These are phyloP conservation scores for Neurospora sp. DNA, from an alignment of 495 filamentous ascomycete species.

Conservation along the genomic window DNA sequence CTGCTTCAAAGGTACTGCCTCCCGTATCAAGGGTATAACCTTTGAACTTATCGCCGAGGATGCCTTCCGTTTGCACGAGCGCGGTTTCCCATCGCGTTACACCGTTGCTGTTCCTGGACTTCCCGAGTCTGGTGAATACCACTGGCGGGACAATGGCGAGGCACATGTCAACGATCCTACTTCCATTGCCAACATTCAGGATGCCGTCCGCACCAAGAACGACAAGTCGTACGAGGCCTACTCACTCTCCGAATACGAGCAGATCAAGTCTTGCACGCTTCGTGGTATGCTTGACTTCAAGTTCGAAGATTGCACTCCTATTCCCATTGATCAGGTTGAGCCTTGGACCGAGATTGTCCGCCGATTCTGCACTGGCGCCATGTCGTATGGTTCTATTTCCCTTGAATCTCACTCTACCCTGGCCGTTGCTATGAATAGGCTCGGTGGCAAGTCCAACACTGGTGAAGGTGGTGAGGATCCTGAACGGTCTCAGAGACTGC, in stretches of 20 bases:
- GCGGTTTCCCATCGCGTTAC: conserved; percentile 75
- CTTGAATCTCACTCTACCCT: conserved; percentile 99
- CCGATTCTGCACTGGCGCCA: conserved; percentile 96
- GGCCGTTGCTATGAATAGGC: conserved; percentile 94
- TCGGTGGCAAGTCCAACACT: conserved; percentile 98
- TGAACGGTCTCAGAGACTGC: conserved; percentile 74
- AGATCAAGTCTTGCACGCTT: conserved; percentile 96
- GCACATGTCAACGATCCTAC: conserved; percentile 95
- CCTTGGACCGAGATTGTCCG: conserved; percentile 99
- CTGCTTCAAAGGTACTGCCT: conserved; percentile 93
- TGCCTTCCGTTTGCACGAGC: conserved; percentile 94
- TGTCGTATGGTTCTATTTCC: conserved; percentile 99
- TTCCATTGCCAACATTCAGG: conserved; percentile 95
- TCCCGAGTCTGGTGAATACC: conserved; percentile 93
- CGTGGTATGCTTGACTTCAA: conserved; percentile 96
- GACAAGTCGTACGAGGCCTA: conserved; percentile 99
- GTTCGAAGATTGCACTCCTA: conserved; percentile 76
- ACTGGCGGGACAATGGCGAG: conserved; percentile 98
- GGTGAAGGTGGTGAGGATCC: conserved; percentile 97
- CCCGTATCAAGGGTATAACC: conserved; percentile 90
- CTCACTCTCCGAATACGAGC: conserved; percentile 86
- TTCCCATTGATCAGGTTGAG: conserved; percentile 97
- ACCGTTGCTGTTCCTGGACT: conserved; percentile 76
- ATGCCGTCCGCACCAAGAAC: conserved; percentile 96
- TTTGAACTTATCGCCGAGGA: conserved; percentile 95